Conservation (phyloP, 345 rosid species). For the Dimocarpus longan region DNA sequence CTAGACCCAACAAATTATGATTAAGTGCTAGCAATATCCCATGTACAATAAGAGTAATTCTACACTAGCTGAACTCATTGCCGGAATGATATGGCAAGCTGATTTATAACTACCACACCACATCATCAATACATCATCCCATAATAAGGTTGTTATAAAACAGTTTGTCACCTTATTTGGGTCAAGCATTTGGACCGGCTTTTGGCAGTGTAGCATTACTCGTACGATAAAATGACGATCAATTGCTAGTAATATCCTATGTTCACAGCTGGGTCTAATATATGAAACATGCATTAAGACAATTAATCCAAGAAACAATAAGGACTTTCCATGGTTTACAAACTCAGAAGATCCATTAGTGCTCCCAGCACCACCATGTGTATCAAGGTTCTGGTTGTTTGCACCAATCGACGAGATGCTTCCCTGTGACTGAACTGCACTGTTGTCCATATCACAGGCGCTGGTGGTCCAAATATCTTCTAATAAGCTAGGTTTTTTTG, state of each 20-base stretch:
- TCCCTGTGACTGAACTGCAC: slow-evolving; percentile 65
- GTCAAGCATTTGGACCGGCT: too few species aligned
- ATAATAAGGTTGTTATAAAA: too few species aligned
- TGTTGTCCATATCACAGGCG: slow-evolving; percentile 67
- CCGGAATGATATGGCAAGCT: too few species aligned
- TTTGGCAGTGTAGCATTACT: too few species aligned
- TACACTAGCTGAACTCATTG: too few species aligned
- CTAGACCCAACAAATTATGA: slow-evolving; percentile 1
- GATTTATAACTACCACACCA: too few species aligned
- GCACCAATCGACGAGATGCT: slow-evolving; percentile 65
- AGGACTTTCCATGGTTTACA: slow-evolving; percentile 70
- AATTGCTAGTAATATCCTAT: not conserved
- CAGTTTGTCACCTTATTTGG: too few species aligned
- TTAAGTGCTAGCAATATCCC: not conserved
- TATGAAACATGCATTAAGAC: not conserved
- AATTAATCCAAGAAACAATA: slow-evolving; percentile 9
- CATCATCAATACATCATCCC: too few species aligned
- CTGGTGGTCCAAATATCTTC: slow-evolving; percentile 76
- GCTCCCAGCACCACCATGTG: slow-evolving; percentile 38
- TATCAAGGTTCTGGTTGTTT: slow-evolving; percentile 51
- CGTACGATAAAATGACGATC: not conserved
- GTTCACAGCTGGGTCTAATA: slow-evolving; percentile 1
- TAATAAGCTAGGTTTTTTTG: slow-evolving; percentile 44
- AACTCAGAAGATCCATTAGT: slow-evolving; percentile 50
- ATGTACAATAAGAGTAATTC: not conserved